Evolutionary conservation across 768 basidiomycete species (phyloP), one percentile per base, ranked within the genome.

Genomic region (Suillus hirtellus): DNA sequence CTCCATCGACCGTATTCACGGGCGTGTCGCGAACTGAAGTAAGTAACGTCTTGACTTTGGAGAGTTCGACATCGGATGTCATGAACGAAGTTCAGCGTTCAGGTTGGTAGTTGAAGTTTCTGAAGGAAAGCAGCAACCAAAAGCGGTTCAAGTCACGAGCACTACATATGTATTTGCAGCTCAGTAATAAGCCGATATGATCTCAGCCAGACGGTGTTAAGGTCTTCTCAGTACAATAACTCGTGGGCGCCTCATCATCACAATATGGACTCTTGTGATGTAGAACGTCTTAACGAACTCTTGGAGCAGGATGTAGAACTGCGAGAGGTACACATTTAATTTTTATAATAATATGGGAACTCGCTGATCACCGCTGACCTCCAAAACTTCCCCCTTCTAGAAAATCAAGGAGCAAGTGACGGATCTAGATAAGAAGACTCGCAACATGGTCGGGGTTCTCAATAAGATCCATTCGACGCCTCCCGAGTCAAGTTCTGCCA

Each of bases 391-490:
- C 31, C 42, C 31, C 49, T 55, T 64, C 62, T 73, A 94, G 92
- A 90, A 86, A 87, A 89, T 94, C 76, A 89, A 85, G 69, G 90
- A 90, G 35, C 86, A 89, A 73, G 87, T 89, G 44, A 81, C 80
- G 31, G 85, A 88, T 69, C 79, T 93, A 2, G 92, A 93, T 74
- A 92, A 89, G 76, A 89, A 87, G 71, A 81, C 86, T 8, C 84
- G 92, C 19, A 81, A 80, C 3, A 87, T 92, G 80, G 79, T 84
- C n/a, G 90, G 89, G n/a, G 72, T 86, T 47, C 78, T 94, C 61
- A 92, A 90, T 78, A 89, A 85, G 67, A 86, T 93, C 14, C 92
- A 94, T 69, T 91, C 90, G 7, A 93, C 92, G 3, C 84, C 85
- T 8, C 70, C 79, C 4, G 76, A 82, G 53, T 79, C 82, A 60